Percentiles rank a stretch among this genome's conserved stretches.
Evolutionary conservation across 495 filamentous ascomycete genomes (phyloP).

Genomic region (Cercophora newfieldiana): DNA sequence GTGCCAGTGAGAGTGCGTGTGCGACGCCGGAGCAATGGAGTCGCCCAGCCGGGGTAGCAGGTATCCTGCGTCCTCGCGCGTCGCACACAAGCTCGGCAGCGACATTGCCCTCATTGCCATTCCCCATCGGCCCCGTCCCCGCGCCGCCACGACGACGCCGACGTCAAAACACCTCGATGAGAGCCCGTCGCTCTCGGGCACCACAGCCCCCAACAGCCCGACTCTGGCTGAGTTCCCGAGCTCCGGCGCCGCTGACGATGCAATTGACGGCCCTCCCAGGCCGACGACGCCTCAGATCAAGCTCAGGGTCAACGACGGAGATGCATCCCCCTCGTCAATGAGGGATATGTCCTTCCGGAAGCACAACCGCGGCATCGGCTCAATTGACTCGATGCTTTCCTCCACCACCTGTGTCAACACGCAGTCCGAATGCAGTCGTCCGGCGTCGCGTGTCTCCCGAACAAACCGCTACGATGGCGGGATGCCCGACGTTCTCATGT

Average conservation of each 20-base stretch:
- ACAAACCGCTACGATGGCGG: conserved; percentile 2
- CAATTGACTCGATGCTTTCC: conserved; percentile 35
- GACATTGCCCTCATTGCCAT: conserved; percentile 25
- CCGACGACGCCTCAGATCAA: conserved; percentile 1
- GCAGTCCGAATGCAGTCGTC: conserved; percentile 33
- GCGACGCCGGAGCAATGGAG: conserved; percentile 28
- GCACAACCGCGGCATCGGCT: conserved; percentile 31
- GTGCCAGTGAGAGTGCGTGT: conserved; percentile 1
- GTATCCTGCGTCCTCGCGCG: conserved; percentile 29
- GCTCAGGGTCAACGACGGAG: conserved; percentile 1
- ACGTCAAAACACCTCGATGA: conserved; percentile 20
- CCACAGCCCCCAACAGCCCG: conserved; percentile 32
- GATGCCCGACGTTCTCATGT: not conserved
- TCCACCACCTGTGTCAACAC: conserved; percentile 39
- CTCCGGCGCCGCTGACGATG: conserved; percentile 4
- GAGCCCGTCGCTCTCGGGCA: conserved; percentile 30
- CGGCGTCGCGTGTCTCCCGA: conserved; percentile 32
- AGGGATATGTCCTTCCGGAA: conserved; percentile 23
- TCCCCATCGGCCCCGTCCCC: conserved; percentile 26
- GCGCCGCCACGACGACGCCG: conserved; percentile 16
- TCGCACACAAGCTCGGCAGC: conserved; percentile 33
- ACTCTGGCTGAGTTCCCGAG: conserved; percentile 21
- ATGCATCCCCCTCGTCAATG: conserved; percentile 1
- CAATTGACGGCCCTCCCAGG: conserved; percentile 7
- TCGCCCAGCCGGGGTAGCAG: conserved; percentile 27